Percentiles rank a stretch among this genome's conserved stretches.
Conservation (phyloP, 352 stramenopile species). For the Phytophthora pini region DNA sequence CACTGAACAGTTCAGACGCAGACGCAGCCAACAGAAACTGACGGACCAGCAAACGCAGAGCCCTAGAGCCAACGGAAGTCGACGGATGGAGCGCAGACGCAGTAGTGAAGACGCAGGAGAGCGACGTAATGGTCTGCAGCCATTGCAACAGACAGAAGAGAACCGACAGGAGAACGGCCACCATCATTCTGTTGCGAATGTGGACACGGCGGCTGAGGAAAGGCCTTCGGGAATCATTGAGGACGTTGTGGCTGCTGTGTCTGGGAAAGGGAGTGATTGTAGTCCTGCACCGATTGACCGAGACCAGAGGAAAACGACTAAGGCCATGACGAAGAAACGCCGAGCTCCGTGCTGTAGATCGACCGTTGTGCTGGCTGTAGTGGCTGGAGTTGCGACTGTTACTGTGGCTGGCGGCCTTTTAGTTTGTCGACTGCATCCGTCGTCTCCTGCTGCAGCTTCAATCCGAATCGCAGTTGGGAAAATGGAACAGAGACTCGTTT, state of each 20-base stretch:
- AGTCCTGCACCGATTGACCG: constrained; percentile 3
- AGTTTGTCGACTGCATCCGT: constrained; percentile 32
- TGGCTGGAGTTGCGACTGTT: constrained; percentile 16
- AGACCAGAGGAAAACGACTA: constrained; percentile 12
- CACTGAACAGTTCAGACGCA: constrained; percentile 19
- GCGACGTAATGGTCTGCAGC: constrained; percentile 1
- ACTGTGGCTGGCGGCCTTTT: constrained; percentile 23
- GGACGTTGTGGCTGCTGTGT: constrained; percentile 3
- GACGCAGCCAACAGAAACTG: constrained; percentile 9
- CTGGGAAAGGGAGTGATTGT: constrained; percentile 23
- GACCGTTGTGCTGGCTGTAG: constrained; percentile 7
- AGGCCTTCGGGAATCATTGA: constrained; percentile 3
- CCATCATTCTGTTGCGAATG: background rate
- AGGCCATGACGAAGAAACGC: constrained; percentile 25
- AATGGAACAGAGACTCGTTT: constrained; percentile 4
- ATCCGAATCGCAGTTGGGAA: constrained; percentile 9
- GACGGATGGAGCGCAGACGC: constrained; percentile 2
- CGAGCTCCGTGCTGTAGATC: constrained; percentile 25
- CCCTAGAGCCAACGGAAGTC: constrained; percentile 2
- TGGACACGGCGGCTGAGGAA: constrained; percentile 16
- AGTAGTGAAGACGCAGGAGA: constrained; percentile 9
- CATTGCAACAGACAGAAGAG: background rate
- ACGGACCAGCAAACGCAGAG: background rate
- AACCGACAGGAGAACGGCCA: constrained; percentile 2
- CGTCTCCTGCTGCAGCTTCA: constrained; percentile 26